Evolutionary conservation across 768 basidiomycete species (phyloP), one percentile per base, ranked within the genome.

Genomic region (Daedaleopsis sinensis): DNA sequence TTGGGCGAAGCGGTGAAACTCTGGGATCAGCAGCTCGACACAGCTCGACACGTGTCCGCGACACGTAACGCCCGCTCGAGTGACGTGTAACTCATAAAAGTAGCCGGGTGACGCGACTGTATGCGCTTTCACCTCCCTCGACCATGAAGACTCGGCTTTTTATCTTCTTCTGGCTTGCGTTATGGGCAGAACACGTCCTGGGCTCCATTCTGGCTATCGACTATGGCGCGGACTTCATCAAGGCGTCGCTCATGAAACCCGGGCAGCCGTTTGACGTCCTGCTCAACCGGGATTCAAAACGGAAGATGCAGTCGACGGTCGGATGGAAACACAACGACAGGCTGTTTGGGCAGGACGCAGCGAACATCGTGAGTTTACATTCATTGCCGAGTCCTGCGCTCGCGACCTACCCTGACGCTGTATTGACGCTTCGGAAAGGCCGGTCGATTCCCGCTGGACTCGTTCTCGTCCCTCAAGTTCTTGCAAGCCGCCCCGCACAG

Each of bases 191-290:
- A 59, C 56, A 48, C 51, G 69, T 63, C 19, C 68, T 84, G 44
- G 91, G 89, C 21, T 86, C 95, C 3, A 84, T 98, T 13, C 84
- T 99, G 51, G 96, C 96, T 19, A 93, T 99, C 70, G 97, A 99
- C 86, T 98, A 97, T 84, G 97, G 97, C 72, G 85, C 93, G 18
- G 97, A 98, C 77, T 96, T 89, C 84, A 98, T 96, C 71, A 99
- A 98, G 76, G 93, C 94, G 32, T 96, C 95, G 5, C 79, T 98
- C 51, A 67, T 72, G 68, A 66, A 68, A 27, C 71, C 71, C 46
- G 69, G 69, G 21, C 65, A 68, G 54, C 95, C 96, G 5, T 96
- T 99, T 68, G 97, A 99, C 76, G 93, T 99, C 35, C 82, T 99
- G 27, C 80, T 98, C 58, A 97, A 98, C 79, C 93, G 93, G 73